Evolutionary conservation across 2,329 filamentous ascomycete species (phyloP), one percentile per base, ranked within the genome.

Genomic region (Aspergillus melleus): DNA sequence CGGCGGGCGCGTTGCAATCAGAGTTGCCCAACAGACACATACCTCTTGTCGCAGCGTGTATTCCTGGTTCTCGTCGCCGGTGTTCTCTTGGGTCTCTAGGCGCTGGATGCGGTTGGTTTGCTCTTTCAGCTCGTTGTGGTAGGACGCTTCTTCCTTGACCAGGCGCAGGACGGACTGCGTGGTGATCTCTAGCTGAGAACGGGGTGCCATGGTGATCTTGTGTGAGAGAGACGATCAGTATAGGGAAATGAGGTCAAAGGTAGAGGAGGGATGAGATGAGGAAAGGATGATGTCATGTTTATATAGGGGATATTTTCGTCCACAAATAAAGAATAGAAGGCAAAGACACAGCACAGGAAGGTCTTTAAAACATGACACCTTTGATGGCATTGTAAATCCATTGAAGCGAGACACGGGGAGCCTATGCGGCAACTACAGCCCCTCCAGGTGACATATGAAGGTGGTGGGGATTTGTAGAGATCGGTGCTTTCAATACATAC

Each of bases 31-130:
- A 16, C 83, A 46, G 75, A 96, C 95, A 16, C 83, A 46, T 75
- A 96, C 95, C 85, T 96, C 90, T 76, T 99, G 94, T 78, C 88
- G 95, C 69, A 98, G 71, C 65, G 88, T 83, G 71, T 86, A 97
- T 66, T 90, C 87, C 53, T 85, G 86, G 76, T 97, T 96, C 67
- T 88, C 88, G 66, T 94, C 91, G 9, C 88, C 86, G 62, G 90
- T 90, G 55, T 84, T 81, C 32, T 86, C 74, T 67, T 90, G 86
- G 49, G 82, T 80, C 74, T 88, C 83, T 19, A 96, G 83, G 73
- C 87, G 86, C 74, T 84, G 79, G 64, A 96, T 84, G 58, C 90
- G 86, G 62, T 84, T 83, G 68, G 90, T 83, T 74, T 98, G 93
- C 65, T 88, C 82, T 64, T 84, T 81, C 20, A 93, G 84, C 76